Percentiles rank a stretch among this genome's conserved stretches.
phyloP scores from a whole-genome alignment of 75 land plant genomes.

The Larix kaempferi region DNA sequence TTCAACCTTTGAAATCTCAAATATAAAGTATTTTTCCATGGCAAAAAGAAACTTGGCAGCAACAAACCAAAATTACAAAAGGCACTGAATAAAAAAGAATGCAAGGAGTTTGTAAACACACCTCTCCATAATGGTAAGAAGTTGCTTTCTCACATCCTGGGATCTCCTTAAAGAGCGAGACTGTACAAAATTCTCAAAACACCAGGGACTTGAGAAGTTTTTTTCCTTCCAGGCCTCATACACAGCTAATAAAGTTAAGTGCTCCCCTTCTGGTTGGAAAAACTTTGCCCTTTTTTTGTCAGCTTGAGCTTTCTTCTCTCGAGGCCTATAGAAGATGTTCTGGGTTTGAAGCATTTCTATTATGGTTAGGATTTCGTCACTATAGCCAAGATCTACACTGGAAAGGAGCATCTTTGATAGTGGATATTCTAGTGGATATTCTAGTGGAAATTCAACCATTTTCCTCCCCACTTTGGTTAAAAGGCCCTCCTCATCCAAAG shows the following conservation, averaged over 20 bases:
- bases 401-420: constrained; percentile 90
- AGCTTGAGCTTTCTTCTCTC: constrained; percentile 89
- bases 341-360: constrained; percentile 93
- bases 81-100: neutral
- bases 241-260: constrained; percentile 83
- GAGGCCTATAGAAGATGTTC: constrained; percentile 82
- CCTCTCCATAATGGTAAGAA: constrained; percentile 92
- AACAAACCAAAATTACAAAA: neutral
- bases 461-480: constrained; percentile 82
- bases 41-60: no score
- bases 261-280: constrained; percentile 90
- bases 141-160: constrained; percentile 88
- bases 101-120: constrained; percentile 7
- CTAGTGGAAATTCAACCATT: constrained; percentile 93
- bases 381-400: constrained; percentile 87
- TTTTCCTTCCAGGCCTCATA: constrained; percentile 95
- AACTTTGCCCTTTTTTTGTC: constrained; percentile 91
- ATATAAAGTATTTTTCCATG: no score
- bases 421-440: no score
- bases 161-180: constrained; percentile 84
- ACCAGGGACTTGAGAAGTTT: constrained; percentile 93
- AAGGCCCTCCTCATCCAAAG: constrained; percentile 89
- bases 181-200: constrained; percentile 92
- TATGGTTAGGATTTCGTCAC: constrained; percentile 86
- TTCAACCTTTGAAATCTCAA: no score